Percentiles rank a stretch among this genome's conserved stretches.
phyloP scores from a whole-genome alignment of 108 stramenopile genomes.

The Fistulifera pelliculosa region DNA sequence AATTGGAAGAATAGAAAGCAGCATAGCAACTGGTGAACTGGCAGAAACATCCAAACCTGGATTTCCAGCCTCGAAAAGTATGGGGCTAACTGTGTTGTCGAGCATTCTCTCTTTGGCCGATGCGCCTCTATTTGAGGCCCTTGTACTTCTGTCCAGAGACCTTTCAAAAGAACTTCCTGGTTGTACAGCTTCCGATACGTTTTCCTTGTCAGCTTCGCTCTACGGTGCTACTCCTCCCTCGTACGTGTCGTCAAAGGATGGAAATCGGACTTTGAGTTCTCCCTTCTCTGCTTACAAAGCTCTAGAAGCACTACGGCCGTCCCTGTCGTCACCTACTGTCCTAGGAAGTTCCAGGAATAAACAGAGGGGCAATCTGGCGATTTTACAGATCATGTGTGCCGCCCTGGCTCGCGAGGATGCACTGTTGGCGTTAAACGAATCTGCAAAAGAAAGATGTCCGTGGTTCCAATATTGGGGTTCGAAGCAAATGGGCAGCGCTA shows the following conservation, averaged over 20 bases:
- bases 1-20: background rate
- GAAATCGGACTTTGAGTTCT: constrained; percentile 33
- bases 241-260: constrained; percentile 26
- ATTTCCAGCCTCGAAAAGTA: constrained; percentile 36
- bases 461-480: constrained; percentile 29
- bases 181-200: constrained; percentile 25
- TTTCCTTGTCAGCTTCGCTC: constrained; percentile 44
- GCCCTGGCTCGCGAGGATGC: constrained; percentile 52
- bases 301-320: constrained; percentile 17
- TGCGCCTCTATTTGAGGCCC: constrained; percentile 34
- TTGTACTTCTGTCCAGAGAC: constrained; percentile 35
- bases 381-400: constrained; percentile 59
- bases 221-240: constrained; percentile 57
- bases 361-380: constrained; percentile 31
- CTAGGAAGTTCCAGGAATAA: constrained; percentile 44
- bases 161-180: constrained; percentile 23
- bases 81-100: constrained; percentile 37
- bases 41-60: background rate
- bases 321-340: background rate
- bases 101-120: constrained; percentile 36
- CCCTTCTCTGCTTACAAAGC: constrained; percentile 30
- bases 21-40: constrained; percentile 11
- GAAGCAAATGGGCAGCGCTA: background rate
- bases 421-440: constrained; percentile 29
- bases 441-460: constrained; percentile 14